Percentiles rank a stretch among this genome's conserved stretches.
Evolutionary conservation across 2,329 filamentous ascomycete species (phyloP).

Genomic region (Pseudogymnoascus sp.): DNA sequence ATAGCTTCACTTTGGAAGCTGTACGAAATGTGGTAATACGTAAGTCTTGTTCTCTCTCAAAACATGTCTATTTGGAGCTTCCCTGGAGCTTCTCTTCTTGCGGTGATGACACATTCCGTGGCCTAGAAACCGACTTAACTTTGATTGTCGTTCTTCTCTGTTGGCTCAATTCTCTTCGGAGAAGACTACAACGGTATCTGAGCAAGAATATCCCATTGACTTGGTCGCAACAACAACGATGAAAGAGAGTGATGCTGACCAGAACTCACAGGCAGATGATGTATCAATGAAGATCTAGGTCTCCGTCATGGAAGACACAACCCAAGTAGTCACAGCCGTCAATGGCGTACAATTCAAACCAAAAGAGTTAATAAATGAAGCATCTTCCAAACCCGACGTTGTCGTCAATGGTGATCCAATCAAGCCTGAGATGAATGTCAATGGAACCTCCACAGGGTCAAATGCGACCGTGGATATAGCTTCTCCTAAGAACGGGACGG

Average conservation of each 20-base stretch:
- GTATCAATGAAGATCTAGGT: constrained; percentile 3
- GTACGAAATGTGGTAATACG: constrained; percentile 1
- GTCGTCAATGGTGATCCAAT: constrained; percentile 7
- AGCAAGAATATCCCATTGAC: constrained; percentile 40
- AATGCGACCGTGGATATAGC: constrained; percentile 4
- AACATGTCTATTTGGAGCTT: not conserved
- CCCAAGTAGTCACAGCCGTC: constrained; percentile 11
- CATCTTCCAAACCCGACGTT: constrained; percentile 6
- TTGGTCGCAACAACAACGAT: not conserved
- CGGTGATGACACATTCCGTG: constrained; percentile 58
- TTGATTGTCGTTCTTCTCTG: constrained; percentile 55
- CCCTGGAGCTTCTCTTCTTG: constrained; percentile 22
- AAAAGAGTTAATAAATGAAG: constrained; percentile 11
- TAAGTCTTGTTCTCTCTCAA: not conserved
- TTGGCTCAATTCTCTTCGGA: constrained; percentile 54
- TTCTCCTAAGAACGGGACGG: not conserved
- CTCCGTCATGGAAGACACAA: constrained; percentile 15
- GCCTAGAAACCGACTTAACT: constrained; percentile 46
- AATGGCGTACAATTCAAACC: constrained; percentile 11
- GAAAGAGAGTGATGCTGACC: constrained; percentile 23
- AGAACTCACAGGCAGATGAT: constrained; percentile 5
- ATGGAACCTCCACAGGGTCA: not conserved
- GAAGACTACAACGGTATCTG: constrained; percentile 98
- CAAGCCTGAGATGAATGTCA: constrained; percentile 3
- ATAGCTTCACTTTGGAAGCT: not conserved